Evolutionary conservation across 345 rosid species (phyloP).

Genomic region (Dipteronia dyeriana): DNA sequence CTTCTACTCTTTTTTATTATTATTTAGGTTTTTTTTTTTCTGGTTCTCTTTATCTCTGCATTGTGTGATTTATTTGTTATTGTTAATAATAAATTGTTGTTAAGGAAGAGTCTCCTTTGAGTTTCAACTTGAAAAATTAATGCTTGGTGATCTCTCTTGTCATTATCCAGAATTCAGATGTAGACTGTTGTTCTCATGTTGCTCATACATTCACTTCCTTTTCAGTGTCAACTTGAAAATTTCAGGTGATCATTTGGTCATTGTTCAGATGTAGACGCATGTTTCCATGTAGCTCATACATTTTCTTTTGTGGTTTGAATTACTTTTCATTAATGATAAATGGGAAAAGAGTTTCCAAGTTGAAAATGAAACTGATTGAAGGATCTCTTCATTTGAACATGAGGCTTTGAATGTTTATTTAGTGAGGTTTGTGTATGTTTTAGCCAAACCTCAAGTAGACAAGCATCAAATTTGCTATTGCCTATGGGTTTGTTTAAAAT

Average conservation of each 20-base stretch:
- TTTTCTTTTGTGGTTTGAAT: not conserved
- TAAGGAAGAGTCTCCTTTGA: constrained; percentile 23
- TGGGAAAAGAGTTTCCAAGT: not conserved
- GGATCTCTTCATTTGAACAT: not conserved
- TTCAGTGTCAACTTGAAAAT: too few species aligned
- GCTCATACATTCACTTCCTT: not conserved
- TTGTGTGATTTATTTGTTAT: constrained; percentile 22
- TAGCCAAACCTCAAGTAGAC: too few species aligned
- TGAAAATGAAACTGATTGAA: not conserved
- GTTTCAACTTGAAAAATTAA: not conserved
- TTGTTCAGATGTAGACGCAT: not conserved
- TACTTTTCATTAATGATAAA: too few species aligned
- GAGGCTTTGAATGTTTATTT: too few species aligned
- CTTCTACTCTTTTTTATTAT: constrained; percentile 2
- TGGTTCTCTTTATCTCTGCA: not conserved
- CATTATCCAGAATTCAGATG: not conserved
- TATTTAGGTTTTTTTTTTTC: not conserved
- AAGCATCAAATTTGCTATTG: too few species aligned
- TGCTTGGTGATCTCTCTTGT: not conserved
- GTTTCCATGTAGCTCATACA: not conserved
- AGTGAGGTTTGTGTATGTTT: too few species aligned
- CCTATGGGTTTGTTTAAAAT: too few species aligned
- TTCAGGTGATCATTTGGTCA: not conserved
- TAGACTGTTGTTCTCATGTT: not conserved
- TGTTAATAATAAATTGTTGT: constrained; percentile 27